Conservation (phyloP, 805 yeast genomes). For the Candida palmyrensis region DNA sequence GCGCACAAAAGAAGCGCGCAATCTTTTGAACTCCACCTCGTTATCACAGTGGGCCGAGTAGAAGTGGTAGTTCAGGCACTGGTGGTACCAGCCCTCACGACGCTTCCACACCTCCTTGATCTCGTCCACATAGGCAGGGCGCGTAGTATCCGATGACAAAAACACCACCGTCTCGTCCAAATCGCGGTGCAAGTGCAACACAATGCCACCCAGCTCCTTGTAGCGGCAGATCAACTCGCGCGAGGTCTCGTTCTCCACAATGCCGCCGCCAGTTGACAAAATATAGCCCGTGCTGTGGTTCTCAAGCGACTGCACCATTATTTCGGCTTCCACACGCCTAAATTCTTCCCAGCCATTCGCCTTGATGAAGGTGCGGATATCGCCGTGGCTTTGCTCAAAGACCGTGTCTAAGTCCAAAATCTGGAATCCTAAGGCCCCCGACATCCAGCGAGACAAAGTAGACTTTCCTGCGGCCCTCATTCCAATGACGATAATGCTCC, state of each 20-base stretch:
- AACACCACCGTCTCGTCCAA: slow-evolving; percentile 73
- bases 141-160: slow-evolving; percentile 68
- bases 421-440: slow-evolving; percentile 60
- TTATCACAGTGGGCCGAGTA: slow-evolving; percentile 68
- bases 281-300: slow-evolving; percentile 48
- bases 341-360: slow-evolving; percentile 83
- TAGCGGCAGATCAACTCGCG: slow-evolving; percentile 58
- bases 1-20: slow-evolving; percentile 54
- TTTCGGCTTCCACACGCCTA: slow-evolving; percentile 58
- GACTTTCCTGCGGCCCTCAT: slow-evolving; percentile 99
- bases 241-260: slow-evolving; percentile 73
- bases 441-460: slow-evolving; percentile 76
- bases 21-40: slow-evolving; percentile 46
- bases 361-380: slow-evolving; percentile 58
- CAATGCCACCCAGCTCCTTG: slow-evolving; percentile 60
- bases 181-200: slow-evolving; percentile 86
- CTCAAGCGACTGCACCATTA: slow-evolving; percentile 47
- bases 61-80: slow-evolving; percentile 73
- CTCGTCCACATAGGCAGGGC: slow-evolving; percentile 86
- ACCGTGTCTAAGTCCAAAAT: slow-evolving; percentile 73
- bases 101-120: slow-evolving; percentile 78
- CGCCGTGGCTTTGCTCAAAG: slow-evolving; percentile 52
- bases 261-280: slow-evolving; percentile 94
- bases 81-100: slow-evolving; percentile 74
- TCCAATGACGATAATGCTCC: slow-evolving; percentile 78